These are phyloP conservation scores for Fragaria vesca DNA, from an alignment of 306 rosid genomes.

Conservation along the genomic window DNA sequence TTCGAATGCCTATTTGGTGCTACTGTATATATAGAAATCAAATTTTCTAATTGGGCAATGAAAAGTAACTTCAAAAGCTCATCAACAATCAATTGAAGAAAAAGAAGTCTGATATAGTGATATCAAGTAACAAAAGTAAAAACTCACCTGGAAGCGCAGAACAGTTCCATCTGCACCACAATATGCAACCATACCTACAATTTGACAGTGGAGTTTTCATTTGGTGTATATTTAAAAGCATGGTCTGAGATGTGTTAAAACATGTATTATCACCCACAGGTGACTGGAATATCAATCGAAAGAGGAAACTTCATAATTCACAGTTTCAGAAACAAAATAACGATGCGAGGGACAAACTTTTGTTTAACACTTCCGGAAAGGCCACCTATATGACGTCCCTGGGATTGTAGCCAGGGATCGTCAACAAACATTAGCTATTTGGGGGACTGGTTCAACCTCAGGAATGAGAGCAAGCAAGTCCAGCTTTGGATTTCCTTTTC, in stretches of 20 bases:
- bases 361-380: no score
- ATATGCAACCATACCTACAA: constrained; percentile 84
- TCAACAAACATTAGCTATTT: no score
- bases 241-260: neutral
- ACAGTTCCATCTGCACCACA: constrained; percentile 80
- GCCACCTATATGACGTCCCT: no score
- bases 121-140: constrained; percentile 8
- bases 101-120: neutral
- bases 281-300: neutral
- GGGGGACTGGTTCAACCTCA: no score
- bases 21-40: neutral
- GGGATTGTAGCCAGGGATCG: no score
- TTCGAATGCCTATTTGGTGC: neutral
- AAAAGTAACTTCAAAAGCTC: neutral
- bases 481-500: no score
- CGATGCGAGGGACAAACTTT: no score
- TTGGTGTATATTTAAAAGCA: neutral
- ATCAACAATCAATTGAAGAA: neutral
- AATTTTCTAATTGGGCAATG: neutral
- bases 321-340: no score
- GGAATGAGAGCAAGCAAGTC: no score
- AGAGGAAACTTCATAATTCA: neutral
- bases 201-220: constrained; percentile 11
- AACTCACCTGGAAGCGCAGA: constrained; percentile 70
- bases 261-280: neutral